These are phyloP conservation scores for Tuber magnatum DNA, from an alignment of 495 filamentous ascomycete species.

Conservation along the genomic window DNA sequence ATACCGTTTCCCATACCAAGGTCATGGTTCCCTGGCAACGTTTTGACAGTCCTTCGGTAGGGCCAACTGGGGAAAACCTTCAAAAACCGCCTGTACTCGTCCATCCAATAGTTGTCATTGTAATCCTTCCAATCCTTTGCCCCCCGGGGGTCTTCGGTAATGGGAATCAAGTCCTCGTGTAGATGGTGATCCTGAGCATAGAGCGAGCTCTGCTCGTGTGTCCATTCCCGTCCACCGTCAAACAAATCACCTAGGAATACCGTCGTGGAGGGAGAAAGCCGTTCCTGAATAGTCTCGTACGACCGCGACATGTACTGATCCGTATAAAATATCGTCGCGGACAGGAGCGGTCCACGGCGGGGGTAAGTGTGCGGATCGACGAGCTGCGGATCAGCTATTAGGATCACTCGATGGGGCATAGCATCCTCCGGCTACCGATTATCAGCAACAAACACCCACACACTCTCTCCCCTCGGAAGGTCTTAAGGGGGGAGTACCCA, in stretches of 20 bases:
- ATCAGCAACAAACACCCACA: slow-evolving; percentile 7
- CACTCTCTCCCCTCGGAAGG: background rate
- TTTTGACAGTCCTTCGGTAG: slow-evolving; percentile 65
- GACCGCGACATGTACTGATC: slow-evolving; percentile 81
- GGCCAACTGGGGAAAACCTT: slow-evolving; percentile 68
- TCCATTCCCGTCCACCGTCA: slow-evolving; percentile 96
- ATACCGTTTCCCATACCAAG: slow-evolving; percentile 86
- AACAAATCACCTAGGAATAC: slow-evolving; percentile 94
- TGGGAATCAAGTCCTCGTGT: slow-evolving; percentile 52
- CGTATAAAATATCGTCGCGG: slow-evolving; percentile 69
- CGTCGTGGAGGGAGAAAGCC: slow-evolving; percentile 69
- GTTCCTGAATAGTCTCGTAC: slow-evolving; percentile 61
- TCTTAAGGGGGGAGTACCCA: slow-evolving; percentile 56
- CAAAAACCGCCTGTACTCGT: slow-evolving; percentile 72
- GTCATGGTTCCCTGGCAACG: slow-evolving; percentile 92
- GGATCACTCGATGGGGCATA: slow-evolving; percentile 73
- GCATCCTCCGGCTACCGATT: slow-evolving; percentile 60
- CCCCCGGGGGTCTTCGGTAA: slow-evolving; percentile 30
- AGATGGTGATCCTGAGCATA: slow-evolving; percentile 43
- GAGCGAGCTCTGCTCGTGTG: slow-evolving; percentile 39
- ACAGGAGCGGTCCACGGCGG: slow-evolving; percentile 82
- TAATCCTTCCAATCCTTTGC: slow-evolving; percentile 63
- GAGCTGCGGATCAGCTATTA: slow-evolving; percentile 94
- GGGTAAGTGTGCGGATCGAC: slow-evolving; percentile 96
- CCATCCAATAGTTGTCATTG: slow-evolving; percentile 69